Evolutionary conservation across 345 rosid species (phyloP).

Genomic region (Heritiera fomes): DNA sequence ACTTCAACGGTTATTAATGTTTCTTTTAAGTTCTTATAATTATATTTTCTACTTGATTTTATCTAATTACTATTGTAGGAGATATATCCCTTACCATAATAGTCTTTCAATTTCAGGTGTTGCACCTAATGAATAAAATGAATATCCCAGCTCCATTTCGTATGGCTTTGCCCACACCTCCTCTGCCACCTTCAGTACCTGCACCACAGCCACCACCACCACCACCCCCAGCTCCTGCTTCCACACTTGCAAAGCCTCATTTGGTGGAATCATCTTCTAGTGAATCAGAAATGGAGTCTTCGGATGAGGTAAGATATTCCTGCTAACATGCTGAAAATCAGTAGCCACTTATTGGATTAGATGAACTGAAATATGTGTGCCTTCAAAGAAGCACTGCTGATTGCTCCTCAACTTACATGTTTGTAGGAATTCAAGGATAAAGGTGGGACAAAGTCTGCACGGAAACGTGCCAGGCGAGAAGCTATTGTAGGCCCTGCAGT

Average conservation of each 20-base stretch:
- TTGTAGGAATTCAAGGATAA: conserved; percentile 47
- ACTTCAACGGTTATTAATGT: background rate
- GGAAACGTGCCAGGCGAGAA: conserved; percentile 68
- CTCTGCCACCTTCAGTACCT: conserved; percentile 64
- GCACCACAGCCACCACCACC: conserved; percentile 40
- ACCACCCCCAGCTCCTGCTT: conserved; percentile 34
- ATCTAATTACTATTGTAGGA: conserved; percentile 8
- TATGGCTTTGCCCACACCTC: conserved; percentile 90
- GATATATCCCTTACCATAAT: background rate
- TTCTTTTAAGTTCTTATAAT: too few species aligned
- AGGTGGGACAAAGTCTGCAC: conserved; percentile 39
- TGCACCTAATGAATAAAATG: conserved; percentile 99
- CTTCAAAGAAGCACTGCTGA: background rate
- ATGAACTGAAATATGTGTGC: background rate
- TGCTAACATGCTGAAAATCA: conserved; percentile 21
- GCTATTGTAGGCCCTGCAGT: conserved; percentile 77
- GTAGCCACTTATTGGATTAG: background rate
- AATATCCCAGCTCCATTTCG: conserved; percentile 97
- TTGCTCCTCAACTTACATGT: conserved; percentile 15
- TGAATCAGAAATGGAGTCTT: conserved; percentile 93
- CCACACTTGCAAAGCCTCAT: conserved; percentile 36
- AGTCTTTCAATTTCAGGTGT: conserved; percentile 47
- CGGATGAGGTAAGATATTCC: conserved; percentile 63
- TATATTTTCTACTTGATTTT: background rate
- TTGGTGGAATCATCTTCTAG: conserved; percentile 59